phyloP scores from a whole-genome alignment of 495 filamentous ascomycete species.

The Penicillium paxilli region DNA sequence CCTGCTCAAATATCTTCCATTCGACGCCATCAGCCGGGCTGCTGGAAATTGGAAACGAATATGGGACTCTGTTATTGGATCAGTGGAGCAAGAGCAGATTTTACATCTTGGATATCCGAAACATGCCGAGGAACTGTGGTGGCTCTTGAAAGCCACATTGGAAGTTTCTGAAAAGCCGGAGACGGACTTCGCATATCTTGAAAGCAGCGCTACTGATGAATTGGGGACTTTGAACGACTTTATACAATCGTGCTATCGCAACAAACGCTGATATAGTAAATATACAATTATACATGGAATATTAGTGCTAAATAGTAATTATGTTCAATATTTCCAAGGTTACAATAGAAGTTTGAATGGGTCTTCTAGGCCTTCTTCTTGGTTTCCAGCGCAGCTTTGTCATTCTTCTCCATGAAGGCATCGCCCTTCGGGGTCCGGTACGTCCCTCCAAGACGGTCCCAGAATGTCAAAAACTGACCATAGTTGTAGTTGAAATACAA shows the following conservation, averaged over 20 bases:
- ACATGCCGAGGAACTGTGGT: conserved; percentile 43
- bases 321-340: too few relatives aligned
- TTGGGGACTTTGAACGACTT: conserved; percentile 40
- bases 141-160: conserved; percentile 33
- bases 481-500: conserved; percentile 98
- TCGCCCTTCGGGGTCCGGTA: conserved; percentile 67
- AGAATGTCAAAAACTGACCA: conserved; percentile 90
- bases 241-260: conserved; percentile 30
- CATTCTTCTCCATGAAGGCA: conserved; percentile 13
- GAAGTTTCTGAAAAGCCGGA: conserved; percentile 17
- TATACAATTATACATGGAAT: background rate
- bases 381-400: background rate
- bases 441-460: conserved; percentile 84
- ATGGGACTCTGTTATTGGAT: conserved; percentile 26
- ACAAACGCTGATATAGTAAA: conserved; percentile 4
- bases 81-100: conserved; percentile 21
- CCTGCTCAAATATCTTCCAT: conserved; percentile 26
- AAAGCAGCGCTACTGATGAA: conserved; percentile 37
- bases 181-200: conserved; percentile 29
- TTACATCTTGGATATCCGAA: conserved; percentile 37
- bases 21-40: conserved; percentile 29
- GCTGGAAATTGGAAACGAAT: conserved; percentile 38
- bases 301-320: too few relatives aligned
- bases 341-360: background rate
- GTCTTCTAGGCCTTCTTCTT: background rate